Base-by-base conservation (phyloP, 139 green algal genomes). In the Tetratostichococcus sp. region DNA sequence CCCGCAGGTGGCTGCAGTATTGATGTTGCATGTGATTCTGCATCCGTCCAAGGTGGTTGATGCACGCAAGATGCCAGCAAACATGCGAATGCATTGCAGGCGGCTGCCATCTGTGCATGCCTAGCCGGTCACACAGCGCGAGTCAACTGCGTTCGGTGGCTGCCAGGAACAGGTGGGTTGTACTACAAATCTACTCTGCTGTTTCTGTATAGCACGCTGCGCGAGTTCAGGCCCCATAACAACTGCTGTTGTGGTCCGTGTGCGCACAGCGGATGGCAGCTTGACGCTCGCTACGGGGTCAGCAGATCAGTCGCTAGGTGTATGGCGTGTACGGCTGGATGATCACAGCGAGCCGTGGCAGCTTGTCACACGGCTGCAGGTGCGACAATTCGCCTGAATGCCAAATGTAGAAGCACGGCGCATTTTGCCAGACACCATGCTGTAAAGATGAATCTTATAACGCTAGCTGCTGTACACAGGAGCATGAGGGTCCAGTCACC, bases 121-220 rank as follows among this genome's bases (percentile, higher is more conserved):
- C 70, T 97, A 32, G 74, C 83, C n/a, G 93, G 93, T 0, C 92
- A 97, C 75, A 87, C 78, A 1, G 84, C 77, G 17, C 70, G 79
- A 17, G 91, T 97, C 11, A 93, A 90, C 79, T 96, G 92, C 68
- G 79, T 95, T 59, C 71, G 71, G 28, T 97, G 91, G 90, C 50
- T 94, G 30, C 79, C 80, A 2, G 19, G 26, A 4, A 23, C 73
- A 78, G 85, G 83, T 85, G 70, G 42, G 50, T 70, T 21, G 5
- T 32, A 11, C 19, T 50, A 8, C 8, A 50, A 50, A 50, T 50
- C 8, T 50, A 22, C 14, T 62, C 2, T 26, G 50, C 19, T 26
- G 14, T 25, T 62, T 2, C 11, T 8, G 19, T 2, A 62, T 62
- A 28, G n/a, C n/a, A n/a, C n/a, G n/a, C n/a, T n/a, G n/a, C n/a